Base-by-base conservation (phyloP, 768 basidiomycete genomes). In the Pluteus cervinus region DNA sequence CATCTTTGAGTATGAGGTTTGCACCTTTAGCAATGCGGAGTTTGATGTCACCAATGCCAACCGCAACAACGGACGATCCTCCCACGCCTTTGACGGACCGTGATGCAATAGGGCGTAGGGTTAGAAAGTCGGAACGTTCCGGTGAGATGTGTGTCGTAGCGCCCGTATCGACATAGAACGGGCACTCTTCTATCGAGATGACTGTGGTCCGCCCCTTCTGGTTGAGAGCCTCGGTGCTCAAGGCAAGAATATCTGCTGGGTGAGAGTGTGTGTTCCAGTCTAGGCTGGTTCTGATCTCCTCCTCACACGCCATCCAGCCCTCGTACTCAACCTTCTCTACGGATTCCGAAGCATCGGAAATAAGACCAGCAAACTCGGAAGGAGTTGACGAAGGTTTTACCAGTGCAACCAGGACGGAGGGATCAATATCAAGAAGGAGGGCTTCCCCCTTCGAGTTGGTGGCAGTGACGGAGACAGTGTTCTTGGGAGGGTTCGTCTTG, bases 81-180 rank as follows among this genome's bases (percentile, higher is more conserved):
- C 57, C 52, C 4, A 61, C 40, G 2, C 62, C 57, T 11, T 50
- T 50, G 2, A 63, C 44, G 1, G 36, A 21, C 5, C 49, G 31
- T 9, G 54, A 39, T 0, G 43, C 4, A 14, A 60, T 58, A 7
- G 56, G 42, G 1, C 4, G 29, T 2, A 61, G 48, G 0, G 31
- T 31, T 6, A 34, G 14, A 45, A 62, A 61, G 39, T 62, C 56
- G 8, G 43, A 23, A 0, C 26, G 33, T 8, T 50, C 39, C 4
- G 44, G 52, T 3, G 54, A 52, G 20, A 61, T 43, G 24, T 57
- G 55, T 0, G 48, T 23, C 1, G 49, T 45, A 1, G 56, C 53
- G 0, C 60, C 56, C 1, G 53, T 49, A 31, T 61, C 47, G 7
- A 56, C 37, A 54, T 53, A 49, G 39, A 60, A 45, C 0, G 49